Percentiles rank a stretch among this genome's conserved stretches.
phyloP scores from a whole-genome alignment of 1,284 basidiomycete genomes.

The Tilletiopsis washingtonensis region DNA sequence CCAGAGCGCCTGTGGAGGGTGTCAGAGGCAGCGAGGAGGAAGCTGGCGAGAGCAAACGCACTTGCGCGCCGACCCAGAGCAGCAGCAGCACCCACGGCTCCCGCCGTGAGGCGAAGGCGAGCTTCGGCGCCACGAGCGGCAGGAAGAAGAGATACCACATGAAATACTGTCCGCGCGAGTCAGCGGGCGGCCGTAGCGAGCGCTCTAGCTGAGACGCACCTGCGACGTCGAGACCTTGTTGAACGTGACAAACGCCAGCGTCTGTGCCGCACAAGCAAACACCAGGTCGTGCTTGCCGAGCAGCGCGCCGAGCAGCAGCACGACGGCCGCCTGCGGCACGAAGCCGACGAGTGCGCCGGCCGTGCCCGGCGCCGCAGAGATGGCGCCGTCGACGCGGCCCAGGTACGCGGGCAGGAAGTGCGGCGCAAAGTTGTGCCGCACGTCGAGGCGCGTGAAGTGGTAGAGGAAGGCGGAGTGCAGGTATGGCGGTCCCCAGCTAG shows the following conservation, averaged over 20 bases:
- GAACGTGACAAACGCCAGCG: constrained; percentile 79
- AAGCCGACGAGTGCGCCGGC: constrained; percentile 31
- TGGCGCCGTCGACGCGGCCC: neutral
- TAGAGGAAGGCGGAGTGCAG: constrained; percentile 87
- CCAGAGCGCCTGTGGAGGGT: constrained; percentile 30
- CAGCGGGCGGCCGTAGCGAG: neutral
- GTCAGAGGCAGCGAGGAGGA: neutral
- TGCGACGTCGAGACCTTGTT: constrained; percentile 99
- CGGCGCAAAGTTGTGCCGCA: constrained; percentile 95
- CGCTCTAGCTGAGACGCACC: constrained; percentile 51
- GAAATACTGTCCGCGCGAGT: constrained; percentile 66
- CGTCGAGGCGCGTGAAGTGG: constrained; percentile 81
- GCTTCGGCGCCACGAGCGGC: constrained; percentile 66
- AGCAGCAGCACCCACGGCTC: constrained; percentile 52
- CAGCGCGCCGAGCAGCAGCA: constrained; percentile 62
- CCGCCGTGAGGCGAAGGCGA: constrained; percentile 53
- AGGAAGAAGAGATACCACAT: constrained; percentile 92
- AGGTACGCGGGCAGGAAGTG: constrained; percentile 95
- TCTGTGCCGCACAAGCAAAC: constrained; percentile 86
- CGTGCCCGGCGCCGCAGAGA: neutral
- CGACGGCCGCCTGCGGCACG: constrained; percentile 64
- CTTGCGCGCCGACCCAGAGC: constrained; percentile 68
- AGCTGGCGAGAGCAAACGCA: constrained; percentile 12
- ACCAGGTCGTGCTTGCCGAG: constrained; percentile 59
- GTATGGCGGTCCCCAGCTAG: constrained; percentile 87